Conservation (phyloP, 2,329 filamentous ascomycete genomes). For the Colletotrichum simmondsii region DNA sequence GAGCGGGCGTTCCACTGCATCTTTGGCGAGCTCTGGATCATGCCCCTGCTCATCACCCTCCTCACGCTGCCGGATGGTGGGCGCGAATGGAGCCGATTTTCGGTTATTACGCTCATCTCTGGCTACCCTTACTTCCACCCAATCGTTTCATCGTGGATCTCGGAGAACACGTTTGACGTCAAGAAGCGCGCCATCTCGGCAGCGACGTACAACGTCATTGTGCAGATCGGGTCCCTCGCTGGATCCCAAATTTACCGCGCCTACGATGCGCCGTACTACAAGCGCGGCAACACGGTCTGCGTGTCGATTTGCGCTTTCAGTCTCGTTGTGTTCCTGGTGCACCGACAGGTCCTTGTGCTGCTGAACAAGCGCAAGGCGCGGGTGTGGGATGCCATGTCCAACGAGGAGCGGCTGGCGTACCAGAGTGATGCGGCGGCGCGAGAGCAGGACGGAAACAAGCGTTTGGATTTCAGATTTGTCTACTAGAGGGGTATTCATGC, state of each 20-base stretch:
- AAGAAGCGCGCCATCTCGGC: constrained; percentile 60
- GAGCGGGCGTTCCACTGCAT: constrained; percentile 59
- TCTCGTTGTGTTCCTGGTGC: constrained; percentile 59
- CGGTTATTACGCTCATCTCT: constrained; percentile 61
- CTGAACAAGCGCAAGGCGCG: constrained; percentile 49
- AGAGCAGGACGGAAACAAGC: constrained; percentile 57
- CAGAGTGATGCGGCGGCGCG: constrained; percentile 54
- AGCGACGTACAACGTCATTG: constrained; percentile 62
- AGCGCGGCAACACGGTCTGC: constrained; percentile 66
- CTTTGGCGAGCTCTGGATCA: constrained; percentile 63
- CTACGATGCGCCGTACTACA: constrained; percentile 66
- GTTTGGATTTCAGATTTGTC: constrained; percentile 40
- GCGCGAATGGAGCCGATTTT: constrained; percentile 63
- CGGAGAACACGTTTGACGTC: constrained; percentile 60
- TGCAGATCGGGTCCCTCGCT: constrained; percentile 55
- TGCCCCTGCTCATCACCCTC: constrained; percentile 65
- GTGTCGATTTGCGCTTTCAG: constrained; percentile 62
- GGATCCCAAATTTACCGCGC: constrained; percentile 60
- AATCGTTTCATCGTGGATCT: constrained; percentile 61
- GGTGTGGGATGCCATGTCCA: constrained; percentile 50
- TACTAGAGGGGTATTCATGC: background rate
- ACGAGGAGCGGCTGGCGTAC: constrained; percentile 48
- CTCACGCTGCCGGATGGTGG: constrained; percentile 52
- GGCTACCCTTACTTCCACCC: constrained; percentile 70
- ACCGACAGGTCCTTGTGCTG: constrained; percentile 54